phyloP scores from a whole-genome alignment of 2,329 filamentous ascomycete species.

The Colletotrichum truncatum region DNA sequence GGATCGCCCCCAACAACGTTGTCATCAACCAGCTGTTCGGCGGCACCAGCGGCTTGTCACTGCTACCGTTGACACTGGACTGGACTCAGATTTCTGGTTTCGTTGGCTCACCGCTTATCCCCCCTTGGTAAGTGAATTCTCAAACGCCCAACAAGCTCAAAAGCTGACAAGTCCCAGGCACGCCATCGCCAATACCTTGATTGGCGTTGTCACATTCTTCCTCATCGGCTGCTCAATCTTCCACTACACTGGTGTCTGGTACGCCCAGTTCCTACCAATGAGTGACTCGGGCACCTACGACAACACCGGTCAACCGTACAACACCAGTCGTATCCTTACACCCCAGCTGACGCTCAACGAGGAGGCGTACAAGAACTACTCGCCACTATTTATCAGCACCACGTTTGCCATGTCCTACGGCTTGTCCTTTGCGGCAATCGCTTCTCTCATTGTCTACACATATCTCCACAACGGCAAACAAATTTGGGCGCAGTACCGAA shows the following conservation, averaged over 20 bases:
- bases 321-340: conserved; percentile 71
- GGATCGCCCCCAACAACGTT: conserved; percentile 74
- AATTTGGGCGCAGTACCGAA: conserved; percentile 70
- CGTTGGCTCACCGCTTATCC: conserved; percentile 73
- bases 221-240: conserved; percentile 67
- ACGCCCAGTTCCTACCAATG: conserved; percentile 71
- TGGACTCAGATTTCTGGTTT: conserved; percentile 79
- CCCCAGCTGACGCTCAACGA: conserved; percentile 69
- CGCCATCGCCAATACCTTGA: conserved; percentile 77
- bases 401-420: conserved; percentile 77
- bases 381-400: conserved; percentile 75
- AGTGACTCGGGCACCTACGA: conserved; percentile 77
- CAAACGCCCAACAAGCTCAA: not conserved
- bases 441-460: conserved; percentile 74
- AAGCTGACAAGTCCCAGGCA: conserved; percentile 55
- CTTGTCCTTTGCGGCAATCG: conserved; percentile 76
- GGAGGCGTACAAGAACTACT: conserved; percentile 72
- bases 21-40: conserved; percentile 80
- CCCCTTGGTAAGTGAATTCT: conserved; percentile 66
- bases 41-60: conserved; percentile 70
- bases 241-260: conserved; percentile 75
- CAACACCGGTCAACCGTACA: conserved; percentile 72
- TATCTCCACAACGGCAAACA: conserved; percentile 73
- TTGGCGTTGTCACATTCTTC: conserved; percentile 73
- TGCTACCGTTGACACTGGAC: conserved; percentile 79